Evolutionary conservation across 352 stramenopile species (phyloP), one percentile per base, ranked within the genome.

Genomic region (Phytopythium delawarense): DNA sequence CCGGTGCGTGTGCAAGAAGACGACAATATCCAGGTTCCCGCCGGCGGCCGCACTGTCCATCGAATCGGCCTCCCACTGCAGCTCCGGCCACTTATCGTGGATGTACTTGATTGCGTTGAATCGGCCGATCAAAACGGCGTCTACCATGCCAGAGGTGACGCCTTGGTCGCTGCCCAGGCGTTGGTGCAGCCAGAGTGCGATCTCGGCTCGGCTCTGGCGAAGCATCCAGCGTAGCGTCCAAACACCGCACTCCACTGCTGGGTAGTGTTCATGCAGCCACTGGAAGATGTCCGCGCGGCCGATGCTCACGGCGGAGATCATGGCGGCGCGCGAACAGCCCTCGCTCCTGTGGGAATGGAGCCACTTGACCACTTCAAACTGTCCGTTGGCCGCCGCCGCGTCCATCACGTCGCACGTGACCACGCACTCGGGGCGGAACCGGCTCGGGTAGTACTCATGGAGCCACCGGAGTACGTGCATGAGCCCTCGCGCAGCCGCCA

Each of bases 291-390:
- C 61, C 4, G 72, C 45, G 35, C 75, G 63, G 28, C 71, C 71
- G 21, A 69, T 67, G 18, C 65, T 64, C 0, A 64, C 59, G 2
- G 71, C 71, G 11, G 55, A 37, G 42, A 74, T 65, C 66, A 80
- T 72, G 1, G 72, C 72, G 23, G 63, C 51, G 1, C 63, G 64
- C 25, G 70, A 78, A 35, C 73, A 81, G 7, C 65, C 70, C 35
- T 77, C 70, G 2, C 0, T 13, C 11, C 65, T 61, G n/a, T 76
- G 25, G 18, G 51, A 45, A 51, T 78, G 62, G 21, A 81, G 65
- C 59, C 61, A 81, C 40, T 64, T 30, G 7, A 75, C 53, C 20
- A 73, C 57, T 7, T 65, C 48, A 9, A 78, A 50, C n/a, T 71
- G 63, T 0, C 73, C 73, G 16, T 68, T 65, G 25, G 64, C 67